phyloP scores from a whole-genome alignment of 169 alveolate species.

The Plasmodium yoelii region DNA sequence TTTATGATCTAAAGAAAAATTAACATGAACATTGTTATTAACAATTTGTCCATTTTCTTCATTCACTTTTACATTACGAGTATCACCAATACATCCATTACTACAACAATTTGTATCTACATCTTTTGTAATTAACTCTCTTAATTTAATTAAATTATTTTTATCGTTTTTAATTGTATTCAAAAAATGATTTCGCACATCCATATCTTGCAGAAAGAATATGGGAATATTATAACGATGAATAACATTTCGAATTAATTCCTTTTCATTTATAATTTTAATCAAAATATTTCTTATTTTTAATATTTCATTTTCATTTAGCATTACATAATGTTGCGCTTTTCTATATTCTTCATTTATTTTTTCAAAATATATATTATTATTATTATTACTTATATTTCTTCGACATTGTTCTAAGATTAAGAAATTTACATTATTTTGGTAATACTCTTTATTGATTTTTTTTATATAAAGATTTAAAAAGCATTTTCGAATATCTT shows the following conservation, averaged over 20 bases:
- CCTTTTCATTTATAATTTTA: constrained; percentile 20
- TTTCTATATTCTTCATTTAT: constrained; percentile 43
- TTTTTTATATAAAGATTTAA: too few relatives aligned
- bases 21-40: neutral
- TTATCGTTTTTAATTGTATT: constrained; percentile 10
- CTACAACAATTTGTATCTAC: neutral
- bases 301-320: constrained; percentile 28
- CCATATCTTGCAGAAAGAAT: constrained; percentile 33
- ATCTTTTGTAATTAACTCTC: constrained; percentile 16
- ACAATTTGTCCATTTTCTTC: neutral
- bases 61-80: neutral
- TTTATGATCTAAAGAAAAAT: neutral
- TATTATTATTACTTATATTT: neutral
- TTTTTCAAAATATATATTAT: constrained; percentile 5
- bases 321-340: constrained; percentile 21
- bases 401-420: neutral
- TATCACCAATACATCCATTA: neutral
- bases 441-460: too few relatives aligned
- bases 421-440: neutral
- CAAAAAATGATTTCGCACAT: constrained; percentile 59
- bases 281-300: constrained; percentile 53
- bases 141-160: neutral
- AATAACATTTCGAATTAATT: constrained; percentile 15
- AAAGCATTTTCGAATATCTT: too few relatives aligned
- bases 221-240: constrained; percentile 36